Base-by-base conservation (phyloP, 176 grass and related monocot species). In the Zizania latifolia region DNA sequence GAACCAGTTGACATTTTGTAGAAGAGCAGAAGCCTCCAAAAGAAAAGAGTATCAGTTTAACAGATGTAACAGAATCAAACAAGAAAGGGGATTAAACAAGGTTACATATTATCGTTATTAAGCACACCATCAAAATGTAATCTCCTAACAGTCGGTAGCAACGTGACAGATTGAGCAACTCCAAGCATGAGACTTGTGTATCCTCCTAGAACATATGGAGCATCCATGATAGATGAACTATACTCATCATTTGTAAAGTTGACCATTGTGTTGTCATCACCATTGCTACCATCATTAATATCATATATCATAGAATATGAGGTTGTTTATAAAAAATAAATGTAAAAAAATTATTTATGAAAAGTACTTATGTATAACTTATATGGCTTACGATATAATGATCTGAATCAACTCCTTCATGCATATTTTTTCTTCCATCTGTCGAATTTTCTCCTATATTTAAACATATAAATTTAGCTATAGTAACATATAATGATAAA, bases 11-110 rank as follows among this genome's bases (percentile, higher is more conserved):
- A 84, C 10, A 31, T 74, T 78, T 83, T 79, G n/a, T 60, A 72
- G 58, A 63, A 78, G 62, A 89, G 62, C 70, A 37, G 72, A 29
- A 78, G 72, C 56, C 28, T 75, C 72, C 13, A 81, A 39, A 67
- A 65, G 45, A n/a, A n/a, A n/a, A n/a, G n/a, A n/a, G n/a, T n/a
- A n/a, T n/a, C n/a, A n/a, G n/a, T n/a, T n/a, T n/a, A n/a, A n/a
- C n/a, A n/a, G n/a, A n/a, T n/a, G n/a, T n/a, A n/a, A n/a, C n/a
- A n/a, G n/a, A n/a, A n/a, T n/a, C n/a, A n/a, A n/a, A n/a, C n/a
- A n/a, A n/a, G n/a, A n/a, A n/a, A n/a, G n/a, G n/a, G n/a, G n/a
- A n/a, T n/a, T n/a, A n/a, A n/a, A n/a, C n/a, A n/a, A n/a, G n/a
- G n/a, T n/a, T n/a, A n/a, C n/a, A n/a, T n/a, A n/a, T n/a, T n/a